Evolutionary conservation across 164 flowering plant genomes (phyloP), one percentile per base, ranked within the genome.

Genomic region (Piper betle): DNA sequence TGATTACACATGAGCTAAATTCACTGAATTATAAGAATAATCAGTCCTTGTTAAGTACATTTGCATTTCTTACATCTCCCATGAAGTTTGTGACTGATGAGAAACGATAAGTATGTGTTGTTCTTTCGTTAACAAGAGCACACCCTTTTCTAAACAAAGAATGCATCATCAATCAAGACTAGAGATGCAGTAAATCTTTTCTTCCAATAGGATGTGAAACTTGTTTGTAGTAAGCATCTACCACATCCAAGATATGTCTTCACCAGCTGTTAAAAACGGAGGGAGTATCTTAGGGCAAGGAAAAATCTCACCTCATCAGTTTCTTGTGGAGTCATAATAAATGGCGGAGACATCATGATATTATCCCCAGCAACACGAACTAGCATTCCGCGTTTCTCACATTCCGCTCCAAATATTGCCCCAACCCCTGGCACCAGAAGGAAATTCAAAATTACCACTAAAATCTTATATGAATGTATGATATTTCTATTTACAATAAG

Each of bases 331-430:
- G 80, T 52, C 16, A 93, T 83, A n/a, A 85, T 81, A 59, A 86
- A 78, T 10, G 99, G 95, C 18, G 99, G 99, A 63, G 84, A 87
- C 89, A 93, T 85, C 92, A 87, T 82, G 64, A 88, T 85, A 71
- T 62, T 80, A 66, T 93, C 99, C 43, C 99, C 99, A 1, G 96
- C 78, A 68, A 87, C 89, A 52, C 99, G 91, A 17, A 90, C 91
- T 64, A 93, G 62, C 97, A 93, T 81, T 33, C 99, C 99, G 12
- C 78, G 79, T 77, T 88, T 85, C 76, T 83, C 73, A 67, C 99
- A 93, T 67, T 86, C 81, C 61, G 83, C 86, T 71, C 97, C 97
- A 75, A 93, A 93, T 71, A 80, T 80, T 57, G 94, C 81, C 0
- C 84, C 99, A 7, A 93, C 60, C 8, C 92, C 99, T 93, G 80